Evolutionary conservation across 176 grass and related monocot genomes (phyloP), one percentile per base, ranked within the genome.

Genomic region (Eragrostis nindensis): DNA sequence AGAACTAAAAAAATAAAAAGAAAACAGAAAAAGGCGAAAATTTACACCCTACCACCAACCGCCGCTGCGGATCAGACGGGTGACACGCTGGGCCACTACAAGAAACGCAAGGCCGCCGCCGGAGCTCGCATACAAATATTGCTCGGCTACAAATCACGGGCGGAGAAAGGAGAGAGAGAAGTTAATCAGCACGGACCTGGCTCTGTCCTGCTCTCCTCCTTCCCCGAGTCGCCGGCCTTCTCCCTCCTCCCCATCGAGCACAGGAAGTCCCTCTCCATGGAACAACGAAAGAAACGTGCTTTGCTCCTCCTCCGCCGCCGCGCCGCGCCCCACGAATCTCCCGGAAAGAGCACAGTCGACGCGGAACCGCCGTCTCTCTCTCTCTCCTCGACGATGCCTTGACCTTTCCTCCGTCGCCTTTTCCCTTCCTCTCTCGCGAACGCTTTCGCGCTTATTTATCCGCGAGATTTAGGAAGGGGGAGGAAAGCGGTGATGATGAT

Each of bases 241-340:
- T n/a, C 39, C 56, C 55, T 79, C 65, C 55, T 21, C 70, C 82
- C 82, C 63, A 91, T 81, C 86, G 66, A 81, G 36, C 90, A 90
- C 78, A 95, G 83, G 76, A 95, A 95, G 65, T 95, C 90, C 88
- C 90, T 86, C 90, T 95, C 93, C 90, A 95, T 95, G 32, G 68
- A 46, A 70, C 36, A 15, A 7, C 5, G 11, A 11, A 29, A 27
- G 7, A 18, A 32, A 36, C 49, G 9, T 64, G 52, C 36, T 76
- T 43, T 66, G n/a, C 39, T 26, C 42, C 55, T 6, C 50, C 50
- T 1, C 32, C 32, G 32, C 1, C 68, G 25, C 62, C 32, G 15
- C 55, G 39, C 17, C 75, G 54, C 64, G 62, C 19, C 63, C 54
- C 52, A 71, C 42, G 43, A 71, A 85, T 63, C 78, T 43, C 27